These are phyloP conservation scores for Sporodiniella umbellata DNA, from an alignment of 371 early-diverging fungal genomes.

Conservation along the genomic window DNA sequence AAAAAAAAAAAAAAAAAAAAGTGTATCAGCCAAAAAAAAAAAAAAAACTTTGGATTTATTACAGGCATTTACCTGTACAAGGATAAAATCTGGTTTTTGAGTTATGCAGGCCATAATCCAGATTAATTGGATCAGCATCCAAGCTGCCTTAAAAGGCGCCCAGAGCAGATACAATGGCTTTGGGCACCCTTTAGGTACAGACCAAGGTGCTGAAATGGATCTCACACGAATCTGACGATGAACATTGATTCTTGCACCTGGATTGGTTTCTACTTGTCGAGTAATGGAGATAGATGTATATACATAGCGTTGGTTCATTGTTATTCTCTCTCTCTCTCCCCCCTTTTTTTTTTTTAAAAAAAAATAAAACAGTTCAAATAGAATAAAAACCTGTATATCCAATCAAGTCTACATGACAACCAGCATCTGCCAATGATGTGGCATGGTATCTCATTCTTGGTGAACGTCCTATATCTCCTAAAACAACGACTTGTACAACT, in stretches of 20 bases:
- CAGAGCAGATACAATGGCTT: slow-evolving; percentile 52
- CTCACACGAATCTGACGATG: slow-evolving; percentile 45
- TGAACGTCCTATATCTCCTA: slow-evolving; percentile 92
- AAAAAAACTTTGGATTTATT: no score
- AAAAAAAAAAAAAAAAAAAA: no score
- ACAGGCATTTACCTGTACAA: slow-evolving; percentile 81
- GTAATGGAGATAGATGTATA: not conserved
- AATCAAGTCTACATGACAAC: slow-evolving; percentile 76
- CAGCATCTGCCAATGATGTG: slow-evolving; percentile 69
- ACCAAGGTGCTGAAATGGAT: slow-evolving; percentile 38
- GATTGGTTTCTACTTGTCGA: slow-evolving; percentile 32
- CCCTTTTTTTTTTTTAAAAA: not conserved
- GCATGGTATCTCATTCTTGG: slow-evolving; percentile 96
- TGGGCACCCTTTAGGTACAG: slow-evolving; percentile 54
- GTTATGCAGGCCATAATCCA: slow-evolving; percentile 44
- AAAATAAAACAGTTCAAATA: no score
- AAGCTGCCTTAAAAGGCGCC: slow-evolving; percentile 65
- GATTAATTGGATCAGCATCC: slow-evolving; percentile 41
- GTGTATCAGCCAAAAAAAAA: no score
- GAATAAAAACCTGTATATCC: slow-evolving; percentile 68
- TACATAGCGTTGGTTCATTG: no score
- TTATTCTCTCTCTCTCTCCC: no score
- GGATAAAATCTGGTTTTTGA: slow-evolving; percentile 59
- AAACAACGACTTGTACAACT: slow-evolving; percentile 69
- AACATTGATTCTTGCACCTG: slow-evolving; percentile 29